Evolutionary conservation across 345 rosid genomes (phyloP).

Genomic region (Citrus maxima): DNA sequence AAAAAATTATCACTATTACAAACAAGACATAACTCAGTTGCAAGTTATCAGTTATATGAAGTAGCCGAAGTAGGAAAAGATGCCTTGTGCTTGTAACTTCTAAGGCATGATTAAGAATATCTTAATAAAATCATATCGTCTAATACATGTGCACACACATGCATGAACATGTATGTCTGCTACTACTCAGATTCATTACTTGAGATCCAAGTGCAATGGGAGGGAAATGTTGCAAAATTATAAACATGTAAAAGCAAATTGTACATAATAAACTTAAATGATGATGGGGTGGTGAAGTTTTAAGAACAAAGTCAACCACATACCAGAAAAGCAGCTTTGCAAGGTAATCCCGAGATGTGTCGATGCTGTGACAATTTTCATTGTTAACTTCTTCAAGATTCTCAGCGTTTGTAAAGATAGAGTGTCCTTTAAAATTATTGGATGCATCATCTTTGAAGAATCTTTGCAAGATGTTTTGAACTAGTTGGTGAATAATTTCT

Average conservation of each 20-base stretch:
- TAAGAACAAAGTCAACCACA: constrained; percentile 5
- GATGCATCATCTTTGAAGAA: constrained; percentile 44
- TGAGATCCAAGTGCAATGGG: not conserved
- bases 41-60: not conserved
- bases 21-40: not conserved
- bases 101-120: not conserved
- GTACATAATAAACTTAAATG: not conserved
- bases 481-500: constrained; percentile 82
- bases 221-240: not conserved
- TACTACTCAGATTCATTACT: not conserved
- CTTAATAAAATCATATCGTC: not conserved
- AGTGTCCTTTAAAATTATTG: constrained; percentile 30
- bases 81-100: not conserved
- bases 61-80: not conserved
- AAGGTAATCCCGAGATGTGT: constrained; percentile 83
- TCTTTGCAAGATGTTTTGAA: constrained; percentile 50
- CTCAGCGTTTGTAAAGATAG: constrained; percentile 25
- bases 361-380: constrained; percentile 39
- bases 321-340: constrained; percentile 97
- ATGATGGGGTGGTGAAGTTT: not conserved
- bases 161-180: not conserved
- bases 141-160: not conserved
- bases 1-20: not conserved
- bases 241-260: not conserved
- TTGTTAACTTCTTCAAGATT: constrained; percentile 32